Percentiles rank a stretch among this genome's conserved stretches.
phyloP scores from a whole-genome alignment of 2,329 filamentous ascomycete genomes.

The Pseudogymnoascus sp. region DNA sequence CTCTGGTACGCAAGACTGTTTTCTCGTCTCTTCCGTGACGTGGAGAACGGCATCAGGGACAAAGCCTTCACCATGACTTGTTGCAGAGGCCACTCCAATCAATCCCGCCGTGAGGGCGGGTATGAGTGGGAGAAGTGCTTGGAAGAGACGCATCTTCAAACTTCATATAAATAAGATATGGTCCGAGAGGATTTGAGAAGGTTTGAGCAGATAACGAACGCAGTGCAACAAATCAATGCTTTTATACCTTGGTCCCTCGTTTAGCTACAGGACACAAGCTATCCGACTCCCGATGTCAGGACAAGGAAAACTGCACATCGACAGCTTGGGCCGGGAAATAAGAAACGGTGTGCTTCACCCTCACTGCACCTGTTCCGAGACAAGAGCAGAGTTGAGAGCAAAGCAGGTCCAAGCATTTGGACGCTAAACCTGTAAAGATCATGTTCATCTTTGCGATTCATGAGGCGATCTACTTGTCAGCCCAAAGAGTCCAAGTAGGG shows the following conservation, averaged over 20 bases:
- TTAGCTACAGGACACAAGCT: neutral
- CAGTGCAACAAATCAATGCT: neutral
- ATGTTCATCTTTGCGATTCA: neutral
- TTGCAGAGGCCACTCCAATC: neutral
- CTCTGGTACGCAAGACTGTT: constrained; percentile 30
- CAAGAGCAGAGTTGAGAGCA: neutral
- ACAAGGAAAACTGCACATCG: neutral
- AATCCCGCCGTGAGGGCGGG: neutral
- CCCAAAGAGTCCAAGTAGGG: neutral
- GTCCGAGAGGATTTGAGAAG: neutral
- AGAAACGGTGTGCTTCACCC: neutral
- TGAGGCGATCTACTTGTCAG: neutral
- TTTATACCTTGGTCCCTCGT: neutral
- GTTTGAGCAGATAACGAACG: neutral
- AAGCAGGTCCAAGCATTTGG: neutral
- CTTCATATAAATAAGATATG: neutral
- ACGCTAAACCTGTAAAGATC: neutral
- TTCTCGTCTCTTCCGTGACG: constrained; percentile 30
- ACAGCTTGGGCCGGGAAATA: neutral
- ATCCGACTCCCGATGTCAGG: neutral
- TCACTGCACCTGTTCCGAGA: neutral
- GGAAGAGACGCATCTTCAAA: neutral
- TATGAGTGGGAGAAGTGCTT: neutral
- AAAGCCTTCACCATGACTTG: constrained; percentile 19
- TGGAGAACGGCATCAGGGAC: constrained; percentile 34